Evolutionary conservation across 129 eudicot species (phyloP).

Genomic region (Logfia minima): DNA sequence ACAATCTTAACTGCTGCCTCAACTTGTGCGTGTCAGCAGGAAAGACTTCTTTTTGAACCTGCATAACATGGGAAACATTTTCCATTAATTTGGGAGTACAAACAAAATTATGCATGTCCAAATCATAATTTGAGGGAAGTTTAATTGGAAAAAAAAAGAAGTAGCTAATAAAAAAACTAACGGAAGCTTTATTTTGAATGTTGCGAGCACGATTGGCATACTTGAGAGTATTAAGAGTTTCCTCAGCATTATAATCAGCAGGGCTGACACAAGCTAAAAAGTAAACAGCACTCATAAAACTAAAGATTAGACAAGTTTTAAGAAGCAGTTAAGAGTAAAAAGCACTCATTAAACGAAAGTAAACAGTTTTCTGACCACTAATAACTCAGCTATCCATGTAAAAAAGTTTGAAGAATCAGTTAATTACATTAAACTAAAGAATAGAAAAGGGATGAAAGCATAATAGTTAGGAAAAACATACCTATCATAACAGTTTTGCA

Average conservation of each 20-base stretch:
- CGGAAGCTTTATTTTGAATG: constrained; percentile 92
- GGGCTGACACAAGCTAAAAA: constrained; percentile 94
- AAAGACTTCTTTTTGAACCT: constrained; percentile 93
- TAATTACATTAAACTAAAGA: background rate
- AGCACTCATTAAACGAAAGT: constrained; percentile 14
- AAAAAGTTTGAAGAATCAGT: constrained; percentile 2
- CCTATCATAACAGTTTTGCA: constrained; percentile 99
- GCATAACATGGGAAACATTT: constrained; percentile 2
- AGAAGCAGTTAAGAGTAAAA: constrained; percentile 14
- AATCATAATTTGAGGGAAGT: background rate
- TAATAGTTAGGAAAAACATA: constrained; percentile 19
- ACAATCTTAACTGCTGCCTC: constrained; percentile 86
- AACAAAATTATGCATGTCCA: constrained; percentile 16
- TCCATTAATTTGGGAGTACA: constrained; percentile 11
- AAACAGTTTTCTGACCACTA: constrained; percentile 7
- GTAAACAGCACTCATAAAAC: constrained; percentile 22
- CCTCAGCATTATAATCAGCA: constrained; percentile 96
- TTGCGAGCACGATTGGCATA: constrained; percentile 99
- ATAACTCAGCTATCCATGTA: constrained; percentile 7
- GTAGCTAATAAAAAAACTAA: constrained; percentile 46
- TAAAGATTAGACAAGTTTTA: background rate
- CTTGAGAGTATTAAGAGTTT: constrained; percentile 93
- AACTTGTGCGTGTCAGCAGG: constrained; percentile 86
- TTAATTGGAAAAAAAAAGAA: background rate
- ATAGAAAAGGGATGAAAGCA: background rate